phyloP scores from a whole-genome alignment of 371 early-diverging fungal species.

The Mucor plumbeus region DNA sequence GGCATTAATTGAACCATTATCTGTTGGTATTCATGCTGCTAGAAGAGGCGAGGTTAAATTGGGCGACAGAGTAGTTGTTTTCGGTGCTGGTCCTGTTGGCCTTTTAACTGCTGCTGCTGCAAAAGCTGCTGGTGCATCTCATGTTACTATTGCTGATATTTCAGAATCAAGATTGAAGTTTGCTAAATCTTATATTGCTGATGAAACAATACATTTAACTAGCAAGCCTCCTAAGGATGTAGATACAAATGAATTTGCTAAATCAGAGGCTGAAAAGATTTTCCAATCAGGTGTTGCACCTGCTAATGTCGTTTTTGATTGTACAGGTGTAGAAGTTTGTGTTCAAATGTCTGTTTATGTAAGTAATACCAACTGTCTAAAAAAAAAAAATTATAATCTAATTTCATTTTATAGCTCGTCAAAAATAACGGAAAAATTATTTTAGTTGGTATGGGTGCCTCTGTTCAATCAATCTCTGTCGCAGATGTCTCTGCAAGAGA shows the following conservation, averaged over 20 bases:
- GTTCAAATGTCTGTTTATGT: slow-evolving; percentile 53
- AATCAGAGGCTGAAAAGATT: slow-evolving; percentile 29
- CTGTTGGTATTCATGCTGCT: slow-evolving; percentile 58
- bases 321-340: slow-evolving; percentile 59
- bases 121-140: slow-evolving; percentile 57
- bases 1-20: slow-evolving; percentile 53
- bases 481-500: slow-evolving; percentile 53
- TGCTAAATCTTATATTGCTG: slow-evolving; percentile 56
- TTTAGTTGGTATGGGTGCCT: slow-evolving; percentile 58
- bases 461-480: slow-evolving; percentile 49
- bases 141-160: slow-evolving; percentile 50
- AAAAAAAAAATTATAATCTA: neutral
- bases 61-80: slow-evolving; percentile 70
- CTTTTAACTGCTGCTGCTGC: slow-evolving; percentile 57
- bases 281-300: slow-evolving; percentile 37
- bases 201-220: slow-evolving; percentile 41
- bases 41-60: slow-evolving; percentile 63
- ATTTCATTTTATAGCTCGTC: slow-evolving; percentile 33
- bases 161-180: slow-evolving; percentile 41
- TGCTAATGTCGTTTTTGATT: slow-evolving; percentile 54
- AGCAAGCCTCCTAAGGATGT: slow-evolving; percentile 32
- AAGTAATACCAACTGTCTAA: slow-evolving; percentile 5
- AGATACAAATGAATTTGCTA: slow-evolving; percentile 51
- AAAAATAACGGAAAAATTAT: slow-evolving; percentile 55
- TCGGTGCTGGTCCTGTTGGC: slow-evolving; percentile 68